Percentiles rank a stretch among this genome's conserved stretches.
These are phyloP conservation scores for Rhodosporidiobolus sp. DNA, from an alignment of 768 basidiomycete genomes.

Conservation along the genomic window DNA sequence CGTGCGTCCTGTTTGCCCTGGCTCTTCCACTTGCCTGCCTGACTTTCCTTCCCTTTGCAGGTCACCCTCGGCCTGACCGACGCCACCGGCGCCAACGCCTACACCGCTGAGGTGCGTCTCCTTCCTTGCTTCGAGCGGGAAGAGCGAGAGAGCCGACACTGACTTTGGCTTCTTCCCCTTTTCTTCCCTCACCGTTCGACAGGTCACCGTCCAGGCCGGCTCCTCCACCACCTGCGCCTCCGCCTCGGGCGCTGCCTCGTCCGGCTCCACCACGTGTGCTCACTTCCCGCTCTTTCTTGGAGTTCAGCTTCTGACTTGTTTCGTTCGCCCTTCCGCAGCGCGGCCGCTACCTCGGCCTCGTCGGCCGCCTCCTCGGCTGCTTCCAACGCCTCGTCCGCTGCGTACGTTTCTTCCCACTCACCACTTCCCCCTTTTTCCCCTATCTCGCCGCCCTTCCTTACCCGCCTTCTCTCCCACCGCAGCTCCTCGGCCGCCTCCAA, in stretches of 20 bases:
- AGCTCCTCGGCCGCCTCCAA: not conserved
- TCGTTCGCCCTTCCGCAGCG: not conserved
- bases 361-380: not conserved
- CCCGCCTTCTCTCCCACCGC: no score
- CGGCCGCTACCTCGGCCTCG: not conserved
- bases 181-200: not conserved
- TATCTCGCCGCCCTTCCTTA: no score
- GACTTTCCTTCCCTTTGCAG: not conserved
- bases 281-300: no score
- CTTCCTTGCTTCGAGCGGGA: not conserved
- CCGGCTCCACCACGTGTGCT: no score
- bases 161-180: no score
- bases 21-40: not conserved
- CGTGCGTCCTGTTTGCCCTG: not conserved
- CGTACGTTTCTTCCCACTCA: not conserved
- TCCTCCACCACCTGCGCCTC: constrained; percentile 14
- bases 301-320: no score
- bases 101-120: constrained; percentile 15
- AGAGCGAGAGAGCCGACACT: not conserved
- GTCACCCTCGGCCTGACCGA: constrained; percentile 36
- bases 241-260: constrained; percentile 10
- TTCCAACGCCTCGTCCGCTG: not conserved
- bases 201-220: constrained; percentile 21
- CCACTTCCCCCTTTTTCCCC: not conserved
- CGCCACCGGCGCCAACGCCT: constrained; percentile 8